Evolutionary conservation across 2,329 filamentous ascomycete genomes (phyloP), one percentile per base, ranked within the genome.

Genomic region (Penicillium sp.): DNA sequence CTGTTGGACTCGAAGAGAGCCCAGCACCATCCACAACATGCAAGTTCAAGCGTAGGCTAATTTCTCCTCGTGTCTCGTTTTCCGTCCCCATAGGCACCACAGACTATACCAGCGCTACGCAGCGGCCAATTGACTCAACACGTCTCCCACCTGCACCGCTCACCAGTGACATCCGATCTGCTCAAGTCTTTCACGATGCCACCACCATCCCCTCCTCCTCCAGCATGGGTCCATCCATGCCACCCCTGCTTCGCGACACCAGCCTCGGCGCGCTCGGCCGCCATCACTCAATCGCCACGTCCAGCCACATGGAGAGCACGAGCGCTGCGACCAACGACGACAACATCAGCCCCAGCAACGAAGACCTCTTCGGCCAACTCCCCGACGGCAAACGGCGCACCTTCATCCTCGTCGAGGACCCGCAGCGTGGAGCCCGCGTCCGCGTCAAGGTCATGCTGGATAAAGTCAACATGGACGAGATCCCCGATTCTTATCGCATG

Each of bases 321-420:
- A 30, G n/a, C n/a, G 65, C 55, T 43, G 61, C 63, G 1, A 59
- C 66, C 30, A 63, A 64, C 5, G 74, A 71, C 2, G 73, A 69
- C 14, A 68, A 74, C 46, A 62, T 66, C 43, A 71, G 72, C 33
- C 75, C 76, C 11, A 71, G 58, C 49, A 89, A 82, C 55, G 85
- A 87, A 16, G 87, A 88, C 52, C 85, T 97, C 48, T 97, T 97
- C 76, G 92, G 92, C 52, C 90, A 95, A 67, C 85, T 97, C 55
- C 93, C 93, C 1, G 92, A 95, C 71, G 88, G 89, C 55, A 97
- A 96, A 80, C 92, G 92, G 72, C 90, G 94, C 74, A 98, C 97
- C 78, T 98, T 98, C 77, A 97, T 98, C 68, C 86, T 98, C 10
- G 93, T 98, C 30, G 93, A 97, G 67, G 94, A 98, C 75, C 88